Base-by-base conservation (phyloP, 768 basidiomycete genomes). In the Hypsizygus marmoreus region DNA sequence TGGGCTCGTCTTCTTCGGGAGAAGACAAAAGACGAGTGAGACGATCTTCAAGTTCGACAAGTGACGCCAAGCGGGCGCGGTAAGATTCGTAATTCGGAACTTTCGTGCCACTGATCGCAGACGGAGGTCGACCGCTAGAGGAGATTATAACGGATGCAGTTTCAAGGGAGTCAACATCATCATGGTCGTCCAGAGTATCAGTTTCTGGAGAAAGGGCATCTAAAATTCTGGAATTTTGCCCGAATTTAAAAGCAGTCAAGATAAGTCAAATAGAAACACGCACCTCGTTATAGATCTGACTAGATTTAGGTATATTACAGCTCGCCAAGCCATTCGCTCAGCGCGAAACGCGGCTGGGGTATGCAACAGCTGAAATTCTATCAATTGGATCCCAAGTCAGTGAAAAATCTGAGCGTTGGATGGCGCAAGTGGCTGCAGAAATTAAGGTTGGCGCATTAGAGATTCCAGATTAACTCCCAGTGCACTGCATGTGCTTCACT, bases 291-390 rank as follows among this genome's bases (percentile, higher is more conserved):
- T 69, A 49, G 90, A 92, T 62, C 84, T 83, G 49, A 91, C 86
- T 51, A 93, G 75, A 66, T 93, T 93, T 49, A 92, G 78, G 69
- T 92, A 93, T 58, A 93, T 87, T 55, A 93, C 89, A 39, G 87
- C 79, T 40, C 90, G 81, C 90, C 90, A 93, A 20, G 89, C 87
- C 44, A 88, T 81, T 51, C 90, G 77, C 61, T 92, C 89, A 13
- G 84, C 81, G 53, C 80, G 80, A 64, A 93, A 91, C 28, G 85
- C 79, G 26, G 80, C 81, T 7, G 86, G 86, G 1, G 85, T 77
- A 61, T 92, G 88, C 60, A 91, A 66, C 10, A 93, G 75, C 65
- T 91, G 89, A 59, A 91, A 92, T 70, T 91, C 89, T 91, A 71
- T 43, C 39, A 51, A 53, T 26, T 40, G 31, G 12, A n/a, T n/a